These are phyloP conservation scores for Chrysosphaeria jannelii DNA, from an alignment of 2,329 filamentous ascomycete species.

Conservation along the genomic window DNA sequence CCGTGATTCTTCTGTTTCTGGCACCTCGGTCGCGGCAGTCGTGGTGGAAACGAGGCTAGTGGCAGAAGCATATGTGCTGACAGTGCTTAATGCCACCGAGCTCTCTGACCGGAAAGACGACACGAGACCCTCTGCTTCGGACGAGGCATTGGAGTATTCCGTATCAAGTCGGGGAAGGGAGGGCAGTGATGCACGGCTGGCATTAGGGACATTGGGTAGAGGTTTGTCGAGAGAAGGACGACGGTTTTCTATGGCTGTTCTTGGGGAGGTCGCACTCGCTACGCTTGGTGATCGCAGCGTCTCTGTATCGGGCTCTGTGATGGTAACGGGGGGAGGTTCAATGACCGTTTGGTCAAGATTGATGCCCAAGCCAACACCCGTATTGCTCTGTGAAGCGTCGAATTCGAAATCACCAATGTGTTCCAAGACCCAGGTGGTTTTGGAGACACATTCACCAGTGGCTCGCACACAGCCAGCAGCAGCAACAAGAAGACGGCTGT, in stretches of 20 bases:
- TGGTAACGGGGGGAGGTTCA: too few relatives aligned
- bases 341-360: too few relatives aligned
- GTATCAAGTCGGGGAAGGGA: conserved; percentile 27
- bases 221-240: conserved; percentile 34
- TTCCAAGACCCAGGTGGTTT: conserved; percentile 62
- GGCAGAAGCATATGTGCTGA: conserved; percentile 47
- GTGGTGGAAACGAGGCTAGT: conserved; percentile 35
- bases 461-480: conserved; percentile 72
- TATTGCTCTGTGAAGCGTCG: conserved; percentile 31
- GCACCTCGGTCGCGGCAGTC: conserved; percentile 32
- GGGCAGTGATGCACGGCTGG: conserved; percentile 3
- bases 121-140: conserved; percentile 18
- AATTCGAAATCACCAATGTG: conserved; percentile 74
- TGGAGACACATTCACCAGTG: conserved; percentile 71
- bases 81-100: conserved; percentile 44
- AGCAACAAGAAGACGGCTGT: conserved; percentile 41
- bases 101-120: conserved; percentile 31
- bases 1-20: too few relatives aligned
- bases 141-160: too few relatives aligned
- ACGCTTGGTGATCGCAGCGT: too few relatives aligned
- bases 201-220: conserved; percentile 31
- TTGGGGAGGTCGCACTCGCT: too few relatives aligned
- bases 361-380: conserved; percentile 14
- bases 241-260: too few relatives aligned
- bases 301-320: too few relatives aligned